Evolutionary conservation across 768 basidiomycete genomes (phyloP), one percentile per base, ranked within the genome.

Genomic region (Mycena indigotica): DNA sequence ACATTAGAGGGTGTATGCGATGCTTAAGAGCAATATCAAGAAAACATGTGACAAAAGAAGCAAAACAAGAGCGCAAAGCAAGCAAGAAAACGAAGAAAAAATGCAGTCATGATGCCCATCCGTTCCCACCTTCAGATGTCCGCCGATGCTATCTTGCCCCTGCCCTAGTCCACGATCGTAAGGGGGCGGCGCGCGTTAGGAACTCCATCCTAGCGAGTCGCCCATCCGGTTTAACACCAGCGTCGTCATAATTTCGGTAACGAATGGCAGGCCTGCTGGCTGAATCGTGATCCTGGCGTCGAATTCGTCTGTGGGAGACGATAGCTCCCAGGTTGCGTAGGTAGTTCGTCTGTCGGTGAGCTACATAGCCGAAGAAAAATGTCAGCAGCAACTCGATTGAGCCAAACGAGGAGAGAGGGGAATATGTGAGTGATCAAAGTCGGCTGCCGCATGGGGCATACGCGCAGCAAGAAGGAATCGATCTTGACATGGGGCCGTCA

Each of bases 161-260:
- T n/a, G n/a, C n/a, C n/a, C n/a, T n/a, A n/a, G n/a, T n/a, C n/a
- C n/a, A n/a, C n/a, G n/a, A n/a, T n/a, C n/a, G n/a, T n/a, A n/a
- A n/a, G n/a, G n/a, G n/a, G n/a, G n/a, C n/a, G n/a, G n/a, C n/a
- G n/a, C n/a, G n/a, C n/a, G n/a, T n/a, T 48, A 48, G 24, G 46
- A 56, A 67, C 64, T 68, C 89, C 89, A 91, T 54, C 76, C 77
- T 28, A 89, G 69, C 24, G 75, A 73, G 57, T 79, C 77, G 25
- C 87, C 81, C 79, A 91, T 88, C 28, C 87, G 84, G 67, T 89
- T 89, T 50, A 93, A 76, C 50, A 81, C 79, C 54, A 93, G 80
- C 3, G 88, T 89, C 10, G 90, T 87, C 64, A 92, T 69, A 63
- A 93, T 84, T 70, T 93, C 91, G 8, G 90, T 93, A 55, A 89